Conservation (phyloP, 305 asterid genomes). For the Vinca major region DNA sequence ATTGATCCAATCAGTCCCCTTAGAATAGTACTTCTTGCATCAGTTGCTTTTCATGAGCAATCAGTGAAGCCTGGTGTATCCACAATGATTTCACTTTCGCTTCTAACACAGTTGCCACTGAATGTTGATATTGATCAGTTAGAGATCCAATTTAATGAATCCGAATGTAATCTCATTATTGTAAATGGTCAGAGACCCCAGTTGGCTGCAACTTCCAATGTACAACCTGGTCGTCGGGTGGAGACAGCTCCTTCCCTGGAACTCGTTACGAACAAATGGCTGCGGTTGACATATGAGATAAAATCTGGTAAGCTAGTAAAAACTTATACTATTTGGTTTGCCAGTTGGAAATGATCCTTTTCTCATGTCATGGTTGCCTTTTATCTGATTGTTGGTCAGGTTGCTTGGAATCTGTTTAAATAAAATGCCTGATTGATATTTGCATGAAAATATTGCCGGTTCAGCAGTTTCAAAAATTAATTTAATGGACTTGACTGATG, state of each 20-base stretch:
- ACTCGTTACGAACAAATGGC: constrained; percentile 75
- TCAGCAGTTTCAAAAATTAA: not conserved
- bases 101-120: constrained; percentile 71
- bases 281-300: constrained; percentile 79
- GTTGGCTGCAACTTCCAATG: constrained; percentile 48
- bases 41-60: constrained; percentile 97
- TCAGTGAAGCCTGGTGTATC: constrained; percentile 74
- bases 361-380: not conserved
- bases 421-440: not conserved
- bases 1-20: constrained; percentile 94
- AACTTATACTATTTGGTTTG: not conserved
- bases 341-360: not conserved
- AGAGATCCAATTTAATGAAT: constrained; percentile 94
- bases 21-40: constrained; percentile 73
- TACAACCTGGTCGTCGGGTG: constrained; percentile 78
- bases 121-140: constrained; percentile 85
- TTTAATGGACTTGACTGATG: not conserved
- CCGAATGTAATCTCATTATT: constrained; percentile 80
- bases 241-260: constrained; percentile 73
- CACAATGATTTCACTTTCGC: constrained; percentile 64
- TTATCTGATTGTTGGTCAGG: not conserved
- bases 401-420: not conserved
- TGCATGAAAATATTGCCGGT: not conserved
- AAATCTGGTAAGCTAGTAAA: constrained; percentile 59
- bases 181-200: constrained; percentile 73